Conservation (phyloP, 2,329 filamentous ascomycete genomes). For the Cladorrhinum sp. region DNA sequence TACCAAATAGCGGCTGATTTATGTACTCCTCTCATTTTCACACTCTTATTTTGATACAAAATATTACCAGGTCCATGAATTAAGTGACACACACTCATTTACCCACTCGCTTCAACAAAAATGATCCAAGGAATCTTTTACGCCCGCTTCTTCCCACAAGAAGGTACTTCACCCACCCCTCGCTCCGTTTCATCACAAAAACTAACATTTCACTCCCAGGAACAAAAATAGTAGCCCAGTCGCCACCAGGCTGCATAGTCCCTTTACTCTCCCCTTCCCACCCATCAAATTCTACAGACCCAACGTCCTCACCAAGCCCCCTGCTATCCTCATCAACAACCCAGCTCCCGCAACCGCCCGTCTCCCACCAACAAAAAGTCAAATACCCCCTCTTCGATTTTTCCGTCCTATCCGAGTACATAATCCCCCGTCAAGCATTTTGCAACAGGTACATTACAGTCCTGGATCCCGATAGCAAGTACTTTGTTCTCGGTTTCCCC, state of each 20-base stretch:
- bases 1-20: too few species aligned
- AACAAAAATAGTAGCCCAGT: slow-evolving; percentile 61
- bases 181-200: background rate
- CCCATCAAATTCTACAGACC: background rate
- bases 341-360: slow-evolving; percentile 28
- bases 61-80: too few species aligned
- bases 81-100: too few species aligned
- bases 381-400: slow-evolving; percentile 75
- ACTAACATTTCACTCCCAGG: slow-evolving; percentile 37
- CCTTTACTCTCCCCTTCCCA: background rate
- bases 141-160: slow-evolving; percentile 63
- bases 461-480: slow-evolving; percentile 65
- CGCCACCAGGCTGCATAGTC: slow-evolving; percentile 61
- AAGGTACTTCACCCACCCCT: slow-evolving; percentile 45
- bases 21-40: too few species aligned
- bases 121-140: slow-evolving; percentile 73
- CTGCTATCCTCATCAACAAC: too few species aligned
- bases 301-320: background rate
- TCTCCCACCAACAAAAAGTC: slow-evolving; percentile 24
- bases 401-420: slow-evolving; percentile 81
- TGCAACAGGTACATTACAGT: slow-evolving; percentile 88
- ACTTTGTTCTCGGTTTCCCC: slow-evolving; percentile 82
- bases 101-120: slow-evolving; percentile 15
- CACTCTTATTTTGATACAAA: too few species aligned
- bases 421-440: slow-evolving; percentile 92